Percentiles rank a stretch among this genome's conserved stretches.
phyloP scores from a whole-genome alignment of 352 stramenopile genomes.

The Thalassiosira mediterranea region DNA sequence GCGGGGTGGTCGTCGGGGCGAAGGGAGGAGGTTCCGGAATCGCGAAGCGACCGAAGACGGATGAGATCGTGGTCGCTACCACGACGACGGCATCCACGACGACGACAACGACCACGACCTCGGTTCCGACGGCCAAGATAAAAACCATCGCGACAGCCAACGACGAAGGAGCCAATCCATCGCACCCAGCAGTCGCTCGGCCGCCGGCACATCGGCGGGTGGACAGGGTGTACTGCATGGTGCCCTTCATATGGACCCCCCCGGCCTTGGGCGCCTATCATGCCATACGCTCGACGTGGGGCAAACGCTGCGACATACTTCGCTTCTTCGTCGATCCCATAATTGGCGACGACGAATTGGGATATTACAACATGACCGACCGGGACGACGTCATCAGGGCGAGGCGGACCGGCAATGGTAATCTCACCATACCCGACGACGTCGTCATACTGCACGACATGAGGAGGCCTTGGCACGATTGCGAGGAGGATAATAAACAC shows the following conservation, averaged over 20 bases:
- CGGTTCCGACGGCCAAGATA: background rate
- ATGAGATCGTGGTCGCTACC: constrained; percentile 42
- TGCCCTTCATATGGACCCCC: constrained; percentile 55
- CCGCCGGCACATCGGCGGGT: background rate
- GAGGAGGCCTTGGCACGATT: constrained; percentile 45
- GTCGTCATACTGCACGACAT: constrained; percentile 50
- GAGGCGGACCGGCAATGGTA: constrained; percentile 13
- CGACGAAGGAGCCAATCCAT: background rate
- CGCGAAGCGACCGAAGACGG: no score
- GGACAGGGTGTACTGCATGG: constrained; percentile 52
- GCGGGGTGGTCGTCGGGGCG: constrained; percentile 7
- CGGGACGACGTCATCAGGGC: constrained; percentile 11
- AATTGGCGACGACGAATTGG: constrained; percentile 37
- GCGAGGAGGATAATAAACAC: constrained; percentile 16
- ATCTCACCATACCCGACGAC: constrained; percentile 42
- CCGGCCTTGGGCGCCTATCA: constrained; percentile 31
- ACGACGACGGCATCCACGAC: constrained; percentile 31
- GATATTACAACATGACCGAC: constrained; percentile 49
- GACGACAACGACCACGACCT: constrained; percentile 27
- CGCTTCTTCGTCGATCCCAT: constrained; percentile 58
- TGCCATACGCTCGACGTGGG: constrained; percentile 37
- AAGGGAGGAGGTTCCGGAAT: no score
- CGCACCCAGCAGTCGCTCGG: background rate
- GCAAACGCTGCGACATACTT: constrained; percentile 44
- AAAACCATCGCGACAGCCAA: background rate